Conservation (phyloP, 164 flowering plant species). For the Berberis thunbergii region DNA sequence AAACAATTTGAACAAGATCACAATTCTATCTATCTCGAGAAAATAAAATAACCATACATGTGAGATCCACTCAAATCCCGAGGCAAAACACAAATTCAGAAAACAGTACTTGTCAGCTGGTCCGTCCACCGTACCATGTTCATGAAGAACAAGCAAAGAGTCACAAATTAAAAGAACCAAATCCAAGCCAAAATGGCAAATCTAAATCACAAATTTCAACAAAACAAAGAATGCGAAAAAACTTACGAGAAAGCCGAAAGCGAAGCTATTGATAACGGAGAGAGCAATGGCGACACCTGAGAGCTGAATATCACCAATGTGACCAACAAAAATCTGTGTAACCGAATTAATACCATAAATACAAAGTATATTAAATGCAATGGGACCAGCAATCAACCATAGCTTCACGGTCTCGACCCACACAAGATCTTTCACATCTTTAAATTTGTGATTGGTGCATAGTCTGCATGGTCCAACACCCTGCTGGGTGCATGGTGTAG, state of each 20-base stretch:
- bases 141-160: too few species aligned
- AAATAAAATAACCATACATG: too few species aligned
- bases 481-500: background rate
- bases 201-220: too few species aligned
- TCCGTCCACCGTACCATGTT: too few species aligned
- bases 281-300: background rate
- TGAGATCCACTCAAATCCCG: too few species aligned
- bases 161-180: too few species aligned
- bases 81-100: too few species aligned
- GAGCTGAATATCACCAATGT: background rate
- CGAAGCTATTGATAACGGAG: background rate
- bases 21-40: too few species aligned
- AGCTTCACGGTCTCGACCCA: background rate
- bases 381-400: conserved; percentile 7
- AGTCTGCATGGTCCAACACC: conserved; percentile 24
- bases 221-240: background rate
- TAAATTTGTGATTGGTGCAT: conserved; percentile 19
- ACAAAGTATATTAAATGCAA: background rate
- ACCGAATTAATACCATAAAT: background rate
- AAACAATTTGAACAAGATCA: too few species aligned
- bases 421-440: conserved; percentile 31
- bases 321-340: background rate
- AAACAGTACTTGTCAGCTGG: too few species aligned
- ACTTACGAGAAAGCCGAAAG: background rate
- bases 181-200: background rate